These are phyloP conservation scores for Chlamydomonas sp. DNA, from an alignment of 139 green algal species.

Conservation along the genomic window DNA sequence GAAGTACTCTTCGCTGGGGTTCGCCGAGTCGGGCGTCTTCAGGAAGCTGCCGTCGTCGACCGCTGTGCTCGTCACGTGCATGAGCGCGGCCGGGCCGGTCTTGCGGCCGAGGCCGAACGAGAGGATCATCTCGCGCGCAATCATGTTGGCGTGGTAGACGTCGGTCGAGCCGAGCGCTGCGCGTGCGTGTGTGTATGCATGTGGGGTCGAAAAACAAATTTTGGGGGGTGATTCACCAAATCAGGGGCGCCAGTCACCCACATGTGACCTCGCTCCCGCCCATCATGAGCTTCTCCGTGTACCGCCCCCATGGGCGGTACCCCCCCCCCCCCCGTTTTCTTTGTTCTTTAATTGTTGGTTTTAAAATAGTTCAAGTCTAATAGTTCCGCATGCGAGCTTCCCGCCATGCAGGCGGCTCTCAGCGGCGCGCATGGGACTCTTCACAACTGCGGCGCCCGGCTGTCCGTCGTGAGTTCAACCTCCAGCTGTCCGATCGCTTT, in stretches of 20 bases:
- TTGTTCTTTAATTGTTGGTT: too few species aligned
- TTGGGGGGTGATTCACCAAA: background rate
- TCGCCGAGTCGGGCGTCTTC: constrained; percentile 14
- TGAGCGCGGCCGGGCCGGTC: constrained; percentile 65
- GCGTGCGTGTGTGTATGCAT: background rate
- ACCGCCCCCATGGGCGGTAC: too few species aligned
- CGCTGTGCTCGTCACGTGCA: constrained; percentile 29
- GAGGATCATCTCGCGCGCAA: constrained; percentile 84
- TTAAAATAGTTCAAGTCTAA: too few species aligned
- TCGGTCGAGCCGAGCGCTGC: constrained; percentile 41
- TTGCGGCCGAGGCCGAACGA: constrained; percentile 62
- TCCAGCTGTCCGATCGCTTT: too few species aligned
- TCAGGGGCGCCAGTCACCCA: too few species aligned
- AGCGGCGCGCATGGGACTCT: too few species aligned
- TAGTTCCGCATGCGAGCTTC: too few species aligned
- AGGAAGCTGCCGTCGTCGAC: constrained; percentile 18
- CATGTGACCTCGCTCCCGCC: constrained; percentile 64
- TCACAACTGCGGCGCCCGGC: too few species aligned
- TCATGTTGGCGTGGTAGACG: constrained; percentile 61
- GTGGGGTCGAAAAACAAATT: too few species aligned
- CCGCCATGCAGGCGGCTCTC: too few species aligned
- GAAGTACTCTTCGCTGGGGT: constrained; percentile 19
- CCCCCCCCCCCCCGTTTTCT: too few species aligned
- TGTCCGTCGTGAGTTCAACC: too few species aligned
- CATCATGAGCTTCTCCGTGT: constrained; percentile 76